Base-by-base conservation (phyloP, 345 rosid genomes). In the Brassica carinata region DNA sequence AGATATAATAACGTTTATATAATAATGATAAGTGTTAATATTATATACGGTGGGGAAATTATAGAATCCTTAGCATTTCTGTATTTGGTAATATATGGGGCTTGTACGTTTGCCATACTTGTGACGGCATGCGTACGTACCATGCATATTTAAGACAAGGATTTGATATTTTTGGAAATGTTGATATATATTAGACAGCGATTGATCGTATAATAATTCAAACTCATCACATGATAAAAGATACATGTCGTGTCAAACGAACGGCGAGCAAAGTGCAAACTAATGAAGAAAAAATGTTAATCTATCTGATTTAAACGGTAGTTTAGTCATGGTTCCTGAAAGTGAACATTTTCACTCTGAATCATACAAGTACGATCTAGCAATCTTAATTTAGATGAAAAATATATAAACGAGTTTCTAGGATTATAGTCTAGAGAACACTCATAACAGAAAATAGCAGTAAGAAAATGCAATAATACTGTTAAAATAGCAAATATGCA, bases 121-220 rank as follows among this genome's bases (percentile, higher is more conserved):
- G 38, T 80, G 76, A 64, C 72, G 83, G 83, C 79, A 80, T 80
- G 59, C 62, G 29, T 70, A 70, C 79, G 53, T 80, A 80, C 76
- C 83, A 75, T 69, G 11, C 53, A 15, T 69, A 8, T 69, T 69
- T 51, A 14, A n/a, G 72, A 80, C 65, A 63, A 64, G 5, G 43
- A 67, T 34, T 48, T 61, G 18, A 10, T 68, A 31, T 61, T 63
- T 69, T 69, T 59, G 70, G 64, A 67, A 43, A 67, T n/a, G 55
- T 58, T 67, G 5, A 6, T 30, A 63, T 36, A 7, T 64, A 18
- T 67, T 17, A 36, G 62, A 75, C 31, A 69, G 58, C 62, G 79
- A 69, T 62, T 63, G 79, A 48, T 73, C 31, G 30, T 79, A 34
- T 59, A 30, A 26, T 73, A 27, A 63, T 63, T 67, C 78, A 80